A percentile compares a stretch with the other conserved stretches of the same genome.
These are phyloP conservation scores for Lophium mytilinum DNA, from an alignment of 495 filamentous ascomycete species.

Conservation along the genomic window DNA sequence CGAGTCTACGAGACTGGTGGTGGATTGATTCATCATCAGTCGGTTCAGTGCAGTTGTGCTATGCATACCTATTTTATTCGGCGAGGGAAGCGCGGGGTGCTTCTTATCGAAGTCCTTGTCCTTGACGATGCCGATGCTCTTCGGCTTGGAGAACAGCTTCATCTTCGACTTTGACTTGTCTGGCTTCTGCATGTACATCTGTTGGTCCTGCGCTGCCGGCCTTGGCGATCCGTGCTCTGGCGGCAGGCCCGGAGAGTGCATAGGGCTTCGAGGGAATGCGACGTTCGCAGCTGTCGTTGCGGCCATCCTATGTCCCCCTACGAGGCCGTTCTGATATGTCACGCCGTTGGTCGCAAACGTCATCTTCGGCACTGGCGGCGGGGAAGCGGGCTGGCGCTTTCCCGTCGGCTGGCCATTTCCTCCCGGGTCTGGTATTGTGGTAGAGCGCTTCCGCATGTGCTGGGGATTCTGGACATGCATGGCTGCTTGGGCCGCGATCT, in stretches of 20 bases:
- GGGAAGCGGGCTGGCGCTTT: conserved; percentile 43
- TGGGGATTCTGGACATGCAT: conserved; percentile 61
- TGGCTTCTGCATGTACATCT: conserved; percentile 40
- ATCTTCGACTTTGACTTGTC: conserved; percentile 79
- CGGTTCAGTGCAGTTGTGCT: conserved; percentile 49
- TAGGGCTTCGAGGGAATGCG: conserved; percentile 64
- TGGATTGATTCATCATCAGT: conserved; percentile 62
- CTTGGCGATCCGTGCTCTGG: conserved; percentile 20
- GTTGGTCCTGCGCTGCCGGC: background rate
- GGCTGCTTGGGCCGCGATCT: conserved; percentile 86
- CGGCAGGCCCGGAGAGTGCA: conserved; percentile 28
- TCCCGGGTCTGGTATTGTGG: conserved; percentile 47
- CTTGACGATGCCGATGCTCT: conserved; percentile 67
- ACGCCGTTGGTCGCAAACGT: conserved; percentile 42
- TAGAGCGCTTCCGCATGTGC: conserved; percentile 60
- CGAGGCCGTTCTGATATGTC: conserved; percentile 56
- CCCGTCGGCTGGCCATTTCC: conserved; percentile 39
- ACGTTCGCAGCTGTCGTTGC: conserved; percentile 75
- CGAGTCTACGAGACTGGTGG: conserved; percentile 62
- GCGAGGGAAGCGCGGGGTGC: conserved; percentile 67
- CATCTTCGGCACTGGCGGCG: conserved; percentile 44
- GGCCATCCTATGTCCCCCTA: conserved; percentile 58
- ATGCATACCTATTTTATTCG: conserved; percentile 63
- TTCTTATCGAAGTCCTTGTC: conserved; percentile 55
- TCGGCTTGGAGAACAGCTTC: conserved; percentile 85